Base-by-base conservation (phyloP, 2,329 filamentous ascomycete genomes). In the Xylaria sp. region DNA sequence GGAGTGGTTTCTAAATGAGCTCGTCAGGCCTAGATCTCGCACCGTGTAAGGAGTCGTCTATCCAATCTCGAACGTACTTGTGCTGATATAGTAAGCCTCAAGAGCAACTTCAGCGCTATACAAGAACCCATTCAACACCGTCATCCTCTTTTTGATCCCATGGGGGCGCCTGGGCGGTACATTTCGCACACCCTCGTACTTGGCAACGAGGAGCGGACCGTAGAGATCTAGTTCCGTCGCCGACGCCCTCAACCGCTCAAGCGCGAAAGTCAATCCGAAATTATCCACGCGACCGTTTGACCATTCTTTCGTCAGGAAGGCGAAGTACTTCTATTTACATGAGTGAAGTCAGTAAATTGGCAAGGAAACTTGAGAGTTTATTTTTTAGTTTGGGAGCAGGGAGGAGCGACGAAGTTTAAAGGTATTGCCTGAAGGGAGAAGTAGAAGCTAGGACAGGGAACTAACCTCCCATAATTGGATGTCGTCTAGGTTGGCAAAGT, bases 51-150 rank as follows among this genome's bases (percentile, higher is more conserved):
- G 14, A 15, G 21, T 3, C 33, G 25, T 2, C 5, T 7, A n/a
- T 14, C 38, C n/a, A n/a, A 35, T 0, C 8, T 4, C 3, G 40
- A 0, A 47, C 17, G 11, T 53, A 40, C 57, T 23, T 33, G 15
- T 51, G 5, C 38, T 33, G 21, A 21, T 59, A 47, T 59, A 46
- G 46, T 47, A 60, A 3, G 46, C 37, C 19, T 53, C 40, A 38
- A 53, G 57, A 19, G 31, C 57, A 9, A 60, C 49, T 21, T 60
- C 57, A 5, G 49, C 57, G 15, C 57, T 60, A 17, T 60, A 38
- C 14, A 53, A 40, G 47, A 53, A 60, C 1, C 57, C 43, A 23
- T 60, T 60, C 0, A 60, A 31, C 42, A 60, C 2, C 14, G 49
- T 33, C 49, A 19, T 7, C 15, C 57, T n/a, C 12, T 45, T 46